Conservation (phyloP, 805 yeast genomes). For the Yamadazyma nakazawae region DNA sequence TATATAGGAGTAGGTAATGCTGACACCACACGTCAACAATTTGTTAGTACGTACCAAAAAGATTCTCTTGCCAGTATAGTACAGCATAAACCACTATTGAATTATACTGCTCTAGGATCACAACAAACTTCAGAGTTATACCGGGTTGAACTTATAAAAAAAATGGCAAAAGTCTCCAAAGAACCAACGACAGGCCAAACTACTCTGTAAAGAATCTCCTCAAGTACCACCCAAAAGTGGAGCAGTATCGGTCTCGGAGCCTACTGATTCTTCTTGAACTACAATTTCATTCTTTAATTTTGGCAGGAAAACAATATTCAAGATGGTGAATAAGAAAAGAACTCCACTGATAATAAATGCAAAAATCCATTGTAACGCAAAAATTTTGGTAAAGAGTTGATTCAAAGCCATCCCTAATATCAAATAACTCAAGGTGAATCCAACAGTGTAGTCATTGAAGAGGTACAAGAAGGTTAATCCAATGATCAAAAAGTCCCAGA, state of each 20-base stretch:
- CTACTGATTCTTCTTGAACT: slow-evolving; percentile 16
- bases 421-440: slow-evolving; percentile 55
- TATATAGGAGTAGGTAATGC: slow-evolving; percentile 76
- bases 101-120: slow-evolving; percentile 51
- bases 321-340: slow-evolving; percentile 49
- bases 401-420: slow-evolving; percentile 66
- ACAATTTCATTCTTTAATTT: slow-evolving; percentile 11
- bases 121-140: slow-evolving; percentile 37
- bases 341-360: slow-evolving; percentile 64
- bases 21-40: slow-evolving; percentile 65
- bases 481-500: slow-evolving; percentile 73
- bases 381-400: slow-evolving; percentile 62
- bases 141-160: slow-evolving; percentile 31
- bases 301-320: slow-evolving; percentile 34
- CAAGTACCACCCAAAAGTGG: slow-evolving; percentile 27
- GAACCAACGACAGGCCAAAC: not conserved
- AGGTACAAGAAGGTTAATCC: slow-evolving; percentile 57
- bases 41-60: slow-evolving; percentile 61
- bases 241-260: slow-evolving; percentile 19
- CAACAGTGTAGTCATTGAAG: slow-evolving; percentile 69
- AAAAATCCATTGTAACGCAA: slow-evolving; percentile 86
- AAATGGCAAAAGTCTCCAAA: slow-evolving; percentile 23
- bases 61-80: slow-evolving; percentile 63
- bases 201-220: not conserved
- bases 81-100: slow-evolving; percentile 55